A percentile compares a stretch with the other conserved stretches of the same genome.
Conservation (phyloP, 768 basidiomycete species). For the Daedalea quercina region DNA sequence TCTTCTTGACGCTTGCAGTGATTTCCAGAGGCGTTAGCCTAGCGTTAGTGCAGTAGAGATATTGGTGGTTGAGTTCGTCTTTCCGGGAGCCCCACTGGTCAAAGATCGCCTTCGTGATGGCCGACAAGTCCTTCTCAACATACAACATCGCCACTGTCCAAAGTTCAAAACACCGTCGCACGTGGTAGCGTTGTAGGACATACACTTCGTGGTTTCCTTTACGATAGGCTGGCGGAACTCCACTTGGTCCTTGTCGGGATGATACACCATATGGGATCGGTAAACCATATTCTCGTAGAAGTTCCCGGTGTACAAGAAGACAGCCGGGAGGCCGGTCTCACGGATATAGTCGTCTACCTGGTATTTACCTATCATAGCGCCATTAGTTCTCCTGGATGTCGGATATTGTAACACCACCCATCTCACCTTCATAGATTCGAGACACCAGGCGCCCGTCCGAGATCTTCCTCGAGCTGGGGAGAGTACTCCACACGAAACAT, state of each 20-base stretch:
- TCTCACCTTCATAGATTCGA: constrained; percentile 14
- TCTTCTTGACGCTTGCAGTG: constrained; percentile 9
- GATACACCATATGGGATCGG: constrained; percentile 13
- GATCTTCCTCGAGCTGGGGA: constrained; percentile 13
- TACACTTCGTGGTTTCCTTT: constrained; percentile 10
- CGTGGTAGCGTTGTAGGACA: not conserved
- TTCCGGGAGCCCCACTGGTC: constrained; percentile 10
- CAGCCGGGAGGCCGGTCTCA: constrained; percentile 7
- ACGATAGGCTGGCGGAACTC: constrained; percentile 16
- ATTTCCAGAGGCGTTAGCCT: constrained; percentile 12
- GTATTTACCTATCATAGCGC: constrained; percentile 6
- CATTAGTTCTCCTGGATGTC: not conserved
- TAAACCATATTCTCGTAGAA: constrained; percentile 18
- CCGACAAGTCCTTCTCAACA: constrained; percentile 14
- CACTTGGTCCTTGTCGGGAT: constrained; percentile 9
- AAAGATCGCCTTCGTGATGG: constrained; percentile 12
- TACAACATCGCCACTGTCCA: constrained; percentile 16
- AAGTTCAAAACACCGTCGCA: not conserved
- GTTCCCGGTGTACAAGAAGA: constrained; percentile 15
- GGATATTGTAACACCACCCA: not conserved
- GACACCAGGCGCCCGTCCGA: constrained; percentile 14
- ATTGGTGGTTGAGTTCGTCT: constrained; percentile 13
- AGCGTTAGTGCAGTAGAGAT: constrained; percentile 13
- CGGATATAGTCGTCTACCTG: constrained; percentile 17
- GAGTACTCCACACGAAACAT: constrained; percentile 16